Base-by-base conservation (phyloP, 139 green algal genomes). In the Tetraselmis chui region DNA sequence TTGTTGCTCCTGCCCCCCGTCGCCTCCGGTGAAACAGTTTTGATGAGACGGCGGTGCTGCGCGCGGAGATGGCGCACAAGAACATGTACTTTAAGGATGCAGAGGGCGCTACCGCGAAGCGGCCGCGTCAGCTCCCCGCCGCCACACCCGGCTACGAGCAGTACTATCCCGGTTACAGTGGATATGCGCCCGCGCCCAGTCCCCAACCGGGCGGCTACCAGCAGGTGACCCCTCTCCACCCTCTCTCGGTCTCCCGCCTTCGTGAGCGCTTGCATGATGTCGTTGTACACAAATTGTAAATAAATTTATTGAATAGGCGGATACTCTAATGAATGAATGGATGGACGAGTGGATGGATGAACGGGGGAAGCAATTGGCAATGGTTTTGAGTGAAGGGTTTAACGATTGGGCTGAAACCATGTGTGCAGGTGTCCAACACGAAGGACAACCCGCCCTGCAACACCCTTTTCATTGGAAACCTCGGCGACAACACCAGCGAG, bases 391-490 rank as follows among this genome's bases (percentile, higher is more conserved):
- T n/a, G n/a, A n/a, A n/a, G n/a, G n/a, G n/a, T n/a, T n/a, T n/a
- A n/a, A n/a, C n/a, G n/a, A n/a, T n/a, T n/a, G n/a, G n/a, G n/a
- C n/a, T n/a, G n/a, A n/a, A n/a, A n/a, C n/a, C n/a, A n/a, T n/a
- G n/a, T n/a, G n/a, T 83, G 23, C 84, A 86, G 28, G 90, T 97
- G n/a, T 90, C 85, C 81, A 97, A 97, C 86, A 90, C 86, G 18
- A 90, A 91, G 24, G 95, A 98, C 85, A 98, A 98, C 88, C 91
- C 94, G 25, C 94, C 95, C 59, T 98, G 95, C 91, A 98, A 97
- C 87, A 98, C 95, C 25, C 89, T 98, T 23, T 98, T 98, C 87
- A 93, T 98, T 29, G 94, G 93, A 31, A 97, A 97, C 87, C 90
- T 97, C 45, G 78, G 89, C 1, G 89, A 94, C 32, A 32, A 27